Base-by-base conservation (phyloP, 1,139 yeast genomes). In the Waltiozyma sp. region DNA sequence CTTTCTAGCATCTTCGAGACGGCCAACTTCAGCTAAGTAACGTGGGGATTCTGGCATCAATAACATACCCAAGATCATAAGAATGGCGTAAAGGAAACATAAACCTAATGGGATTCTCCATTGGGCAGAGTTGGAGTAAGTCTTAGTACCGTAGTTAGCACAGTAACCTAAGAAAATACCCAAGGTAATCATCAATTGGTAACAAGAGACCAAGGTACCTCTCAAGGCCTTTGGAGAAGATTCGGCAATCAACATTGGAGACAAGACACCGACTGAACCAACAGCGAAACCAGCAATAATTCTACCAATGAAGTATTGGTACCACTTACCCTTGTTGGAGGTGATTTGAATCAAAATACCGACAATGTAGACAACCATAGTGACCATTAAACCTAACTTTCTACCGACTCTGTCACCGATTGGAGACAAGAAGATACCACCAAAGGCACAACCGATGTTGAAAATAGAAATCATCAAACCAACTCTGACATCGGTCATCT, bases 41-140 rank as follows among this genome's bases (percentile, higher is more conserved):
- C 93, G 73, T 49, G 91, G 88, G 37, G 88, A 76, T 63, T 83
- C 91, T 43, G 91, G 91, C 60, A 80, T 73, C 52, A 78, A 65
- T 41, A 68, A 48, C 74, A 80, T 73, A 59, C 85, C 89, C 43
- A 60, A 49, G 40, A 64, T 52, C 51, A 68, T 59, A 35, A 67
- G 51, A 41, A 58, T 39, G 13, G 69, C 68, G 70, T 71, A 68
- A 28, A 61, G 60, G 49, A 69, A 66, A 45, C 66, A 60, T 43
- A 70, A 53, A 48, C 81, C 82, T 57, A 77, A 63, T 43, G 80
- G 80, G 46, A 75, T 70, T 69, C 81, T 73, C 75, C 80, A 77
- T 58, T 76, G 77, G 38, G 72, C 71, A 33, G 78, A 66, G 43
- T 61, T 55, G 54, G 70, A 62, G 45, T 57, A 55, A 44, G 60